Evolutionary conservation across 805 yeast species (phyloP), one percentile per base, ranked within the genome.

Genomic region (Kodamaea sagamina): DNA sequence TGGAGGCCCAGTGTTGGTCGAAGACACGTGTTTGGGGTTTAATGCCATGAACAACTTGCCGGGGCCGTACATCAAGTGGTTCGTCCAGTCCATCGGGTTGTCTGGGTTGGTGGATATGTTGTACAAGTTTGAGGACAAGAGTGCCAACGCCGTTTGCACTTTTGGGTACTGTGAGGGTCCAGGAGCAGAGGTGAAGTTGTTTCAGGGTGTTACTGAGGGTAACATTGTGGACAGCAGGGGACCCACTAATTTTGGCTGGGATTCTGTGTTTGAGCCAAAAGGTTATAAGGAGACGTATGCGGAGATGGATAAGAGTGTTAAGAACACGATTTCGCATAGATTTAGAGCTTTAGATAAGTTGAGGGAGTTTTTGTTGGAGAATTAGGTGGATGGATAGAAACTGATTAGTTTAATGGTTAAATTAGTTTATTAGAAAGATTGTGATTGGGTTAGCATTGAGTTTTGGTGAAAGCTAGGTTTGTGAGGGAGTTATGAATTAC

Each of bases 11-110:
- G 97, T 89, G 0, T 72, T 93, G 44, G 97, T 90, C 3, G 99
- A 93, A 60, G 99, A 93, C 57, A 93, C 99, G 0, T 90, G 96
- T 39, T 75, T 93, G 29, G 87, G 85, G 3, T 93, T 86, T 63
- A 77, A 77, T 39, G 96, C 95, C 1, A 74, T 84, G 58, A 82
- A 86, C 41, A 72, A 75, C 48, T 75, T 93, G 39, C 99, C 99
- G 3, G 99, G 99, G 17, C 98, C 98, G 1, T 88, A 89, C 50
- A 77, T 78, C 65, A 92, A 92, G 64, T 92, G 99, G 99, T 93
- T 93, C 65, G 75, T 88, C 35, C 71, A 81, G 49, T 65, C 78
- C 10, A 62, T 90, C 51, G 97, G 97, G 0, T 74, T 86, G 25
- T 79, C 78, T 10, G 92, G 92, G 2, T 67, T 92, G 43, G 86